Evolutionary conservation across 139 green algal species (phyloP), one percentile per base, ranked within the genome.

Genomic region (Coccomyxa sp.): DNA sequence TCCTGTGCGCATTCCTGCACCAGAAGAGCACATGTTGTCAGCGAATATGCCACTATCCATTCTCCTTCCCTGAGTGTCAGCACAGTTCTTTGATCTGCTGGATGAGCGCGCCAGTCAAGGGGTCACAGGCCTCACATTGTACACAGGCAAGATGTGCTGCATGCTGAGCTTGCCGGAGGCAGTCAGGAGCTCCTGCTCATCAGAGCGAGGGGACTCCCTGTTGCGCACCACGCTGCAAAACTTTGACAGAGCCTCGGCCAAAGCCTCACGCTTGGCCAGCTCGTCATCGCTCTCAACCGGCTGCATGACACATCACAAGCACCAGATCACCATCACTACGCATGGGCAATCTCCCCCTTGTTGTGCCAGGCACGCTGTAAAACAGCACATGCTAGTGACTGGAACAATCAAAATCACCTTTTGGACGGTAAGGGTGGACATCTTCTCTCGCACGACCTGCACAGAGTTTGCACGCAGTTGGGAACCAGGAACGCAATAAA

Each of bases 201-300:
- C 71, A 38, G 1, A 31, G 71, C 71, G 28, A 18, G 21, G 21
- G 27, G 23, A 32, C 14, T n/a, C 23, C 23, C 14, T 38, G 23
- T 38, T 31, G 25, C 71, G 71, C 71, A 77, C 71, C 27, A 38
- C 71, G 27, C 14, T 38, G 27, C 25, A 31, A 32, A 77, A 77
- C 23, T 25, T 38, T 15, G 71, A 18, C 23, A 77, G 71, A 1
- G 71, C 71, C 71, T 31, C 71, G 14, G 14, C 71, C 71, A 77
- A n/a, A 25, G 71, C n/a, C n/a, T 77, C 71, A 51, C 71, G 71
- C 71, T 77, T 77, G 23, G 71, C 71, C 71, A 38, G 23, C 71
- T 77, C 71, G 14, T 31, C 27, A 1, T 77, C 71, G 14, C 23
- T 38, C 25, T 77, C 71, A 15, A 51, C 71, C 21, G n/a, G 27